A percentile compares a stretch with the other conserved stretches of the same genome.
These are phyloP conservation scores for Simplicillium sp. DNA, from an alignment of 2,329 filamentous ascomycete genomes.

Conservation along the genomic window DNA sequence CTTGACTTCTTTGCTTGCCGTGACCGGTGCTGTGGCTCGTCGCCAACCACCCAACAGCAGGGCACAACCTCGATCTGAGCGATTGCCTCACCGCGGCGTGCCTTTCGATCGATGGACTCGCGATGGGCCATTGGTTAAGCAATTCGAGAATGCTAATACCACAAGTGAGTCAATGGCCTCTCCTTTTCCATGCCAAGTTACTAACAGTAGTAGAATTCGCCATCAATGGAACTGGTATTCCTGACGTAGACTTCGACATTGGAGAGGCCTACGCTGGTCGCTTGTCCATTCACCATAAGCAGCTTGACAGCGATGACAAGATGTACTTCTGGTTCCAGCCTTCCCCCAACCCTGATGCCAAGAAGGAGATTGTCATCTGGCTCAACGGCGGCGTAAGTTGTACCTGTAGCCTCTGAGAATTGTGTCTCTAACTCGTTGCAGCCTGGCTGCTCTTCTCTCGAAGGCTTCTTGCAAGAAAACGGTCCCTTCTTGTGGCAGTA, in stretches of 20 bases:
- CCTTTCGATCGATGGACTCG: conserved; percentile 5
- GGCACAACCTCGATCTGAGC: background rate
- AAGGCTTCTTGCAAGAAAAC: conserved; percentile 67
- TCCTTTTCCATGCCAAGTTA: background rate
- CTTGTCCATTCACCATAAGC: conserved; percentile 43
- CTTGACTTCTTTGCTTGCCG: too few species aligned
- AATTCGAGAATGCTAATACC: conserved; percentile 6
- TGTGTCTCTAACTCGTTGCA: conserved; percentile 10
- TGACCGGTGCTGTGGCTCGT: background rate
- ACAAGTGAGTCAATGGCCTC: conserved; percentile 5
- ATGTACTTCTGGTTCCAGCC: conserved; percentile 63
- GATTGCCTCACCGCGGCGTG: background rate
- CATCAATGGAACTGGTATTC: conserved; percentile 54
- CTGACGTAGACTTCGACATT: conserved; percentile 61
- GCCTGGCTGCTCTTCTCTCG: conserved; percentile 52
- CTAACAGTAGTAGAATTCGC: conserved; percentile 38
- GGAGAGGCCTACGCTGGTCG: conserved; percentile 55
- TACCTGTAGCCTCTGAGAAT: background rate
- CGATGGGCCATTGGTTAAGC: background rate
- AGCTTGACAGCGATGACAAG: conserved; percentile 35
- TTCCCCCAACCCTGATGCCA: conserved; percentile 35
- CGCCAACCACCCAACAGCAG: background rate
- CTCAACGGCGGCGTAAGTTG: conserved; percentile 40
- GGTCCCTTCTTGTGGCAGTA: conserved; percentile 64
- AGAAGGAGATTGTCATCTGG: conserved; percentile 55